Percentiles rank a stretch among this genome's conserved stretches.
Evolutionary conservation across 345 rosid species (phyloP).

Genomic region (Euphorbia tirucalli): DNA sequence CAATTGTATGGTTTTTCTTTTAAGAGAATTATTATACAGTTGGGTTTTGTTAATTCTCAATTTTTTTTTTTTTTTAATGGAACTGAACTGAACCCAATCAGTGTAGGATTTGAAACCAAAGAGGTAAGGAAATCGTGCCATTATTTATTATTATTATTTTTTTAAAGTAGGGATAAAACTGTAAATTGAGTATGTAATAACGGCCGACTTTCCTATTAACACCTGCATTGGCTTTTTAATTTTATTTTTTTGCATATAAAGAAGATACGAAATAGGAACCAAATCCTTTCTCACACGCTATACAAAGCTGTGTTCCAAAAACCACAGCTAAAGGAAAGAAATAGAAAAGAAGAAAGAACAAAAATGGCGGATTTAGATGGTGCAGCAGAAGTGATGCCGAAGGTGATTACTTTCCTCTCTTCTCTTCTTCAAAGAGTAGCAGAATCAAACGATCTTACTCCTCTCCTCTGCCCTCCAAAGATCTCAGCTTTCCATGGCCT

Average conservation of each 20-base stretch:
- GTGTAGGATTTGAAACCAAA: neutral
- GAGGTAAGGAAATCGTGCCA: neutral
- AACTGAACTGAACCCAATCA: neutral
- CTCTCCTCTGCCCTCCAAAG: constrained; percentile 36
- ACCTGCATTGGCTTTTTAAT: neutral
- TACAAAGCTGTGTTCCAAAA: constrained; percentile 15
- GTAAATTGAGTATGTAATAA: constrained; percentile 16
- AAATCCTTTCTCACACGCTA: constrained; percentile 8
- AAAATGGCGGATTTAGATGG: constrained; percentile 29
- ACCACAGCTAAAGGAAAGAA: too few relatives aligned
- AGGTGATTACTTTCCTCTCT: constrained; percentile 42
- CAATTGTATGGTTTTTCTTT: too few relatives aligned
- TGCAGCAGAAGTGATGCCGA: constrained; percentile 39
- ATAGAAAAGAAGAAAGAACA: too few relatives aligned
- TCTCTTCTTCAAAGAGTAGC: constrained; percentile 50
- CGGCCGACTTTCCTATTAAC: constrained; percentile 11
- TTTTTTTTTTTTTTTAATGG: too few relatives aligned
- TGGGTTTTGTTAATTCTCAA: neutral
- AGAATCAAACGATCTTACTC: constrained; percentile 44
- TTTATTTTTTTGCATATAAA: too few relatives aligned
- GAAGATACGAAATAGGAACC: neutral
- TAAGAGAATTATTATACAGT: neutral
- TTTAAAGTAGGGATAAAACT: neutral
- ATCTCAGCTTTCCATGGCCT: constrained; percentile 54
- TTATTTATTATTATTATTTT: too few relatives aligned